These are phyloP conservation scores for Sambucus nigra DNA, from an alignment of 129 eudicot genomes.

Conservation along the genomic window DNA sequence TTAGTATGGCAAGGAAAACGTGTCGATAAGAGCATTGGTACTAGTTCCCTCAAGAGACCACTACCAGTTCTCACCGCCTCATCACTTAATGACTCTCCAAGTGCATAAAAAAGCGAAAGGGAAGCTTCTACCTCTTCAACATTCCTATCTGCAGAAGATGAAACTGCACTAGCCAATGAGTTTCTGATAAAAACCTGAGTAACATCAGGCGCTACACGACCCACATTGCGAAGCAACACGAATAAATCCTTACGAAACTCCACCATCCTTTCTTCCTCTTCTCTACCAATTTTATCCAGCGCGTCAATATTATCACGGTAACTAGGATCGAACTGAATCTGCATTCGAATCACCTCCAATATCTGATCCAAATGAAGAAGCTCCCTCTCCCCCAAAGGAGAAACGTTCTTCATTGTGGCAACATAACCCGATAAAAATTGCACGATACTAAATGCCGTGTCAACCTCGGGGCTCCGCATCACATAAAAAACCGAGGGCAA, in stretches of 20 bases:
- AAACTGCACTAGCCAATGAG: conserved; percentile 57
- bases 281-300: conserved; percentile 74
- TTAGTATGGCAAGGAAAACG: conserved; percentile 82
- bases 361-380: conserved; percentile 67
- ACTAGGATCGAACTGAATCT: conserved; percentile 59
- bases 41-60: conserved; percentile 70
- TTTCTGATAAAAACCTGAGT: conserved; percentile 67
- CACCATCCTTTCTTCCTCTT: conserved; percentile 86
- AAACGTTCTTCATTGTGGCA: conserved; percentile 65
- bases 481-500: conserved; percentile 73
- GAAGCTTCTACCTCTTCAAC: conserved; percentile 97
- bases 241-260: conserved; percentile 79
- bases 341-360: conserved; percentile 68
- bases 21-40: conserved; percentile 79
- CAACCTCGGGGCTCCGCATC: conserved; percentile 64
- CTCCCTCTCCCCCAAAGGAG: conserved; percentile 62
- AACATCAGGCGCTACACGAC: conserved; percentile 89
- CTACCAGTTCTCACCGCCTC: conserved; percentile 70
- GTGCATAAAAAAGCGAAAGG: conserved; percentile 71
- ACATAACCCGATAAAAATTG: conserved; percentile 90
- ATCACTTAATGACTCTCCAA: conserved; percentile 79
- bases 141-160: conserved; percentile 58
- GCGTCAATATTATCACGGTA: conserved; percentile 69
- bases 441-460: conserved; percentile 53
- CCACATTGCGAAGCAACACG: conserved; percentile 77